Base-by-base conservation (phyloP, 2,329 filamentous ascomycete species). In the Endocalyx cinctus region DNA sequence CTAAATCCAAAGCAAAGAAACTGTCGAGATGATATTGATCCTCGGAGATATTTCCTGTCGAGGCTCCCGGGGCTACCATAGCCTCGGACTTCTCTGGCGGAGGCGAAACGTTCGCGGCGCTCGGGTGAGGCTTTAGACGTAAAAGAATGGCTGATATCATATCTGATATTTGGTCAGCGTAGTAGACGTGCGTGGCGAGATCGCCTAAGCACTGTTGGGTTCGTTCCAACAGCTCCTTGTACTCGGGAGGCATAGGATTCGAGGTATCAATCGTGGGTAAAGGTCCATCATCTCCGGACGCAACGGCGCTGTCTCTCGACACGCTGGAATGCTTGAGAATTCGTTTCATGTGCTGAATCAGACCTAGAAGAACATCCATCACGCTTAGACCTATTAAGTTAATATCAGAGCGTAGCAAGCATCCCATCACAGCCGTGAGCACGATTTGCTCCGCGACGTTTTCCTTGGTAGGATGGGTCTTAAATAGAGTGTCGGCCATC, bases 331-430 rank as follows among this genome's bases (percentile, higher is more conserved):
- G 70, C 50, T 87, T 84, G 11, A 95, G 71, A 7, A 94, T 67
- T 49, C 80, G 74, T 46, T 87, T 77, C 55, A 90, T 84, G 54
- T 94, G 87, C 44, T 87, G 82, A 43, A 96, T 77, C 11, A 98
- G 70, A 2, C 87, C 84, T 11, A 94, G 70, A 17, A 97, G 68
- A 13, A 97, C 82, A 57, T 98, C 92, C 81, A 97, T 97, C 33
- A 97, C 84, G 55, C 89, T 96, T 28, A 98, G 69, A 1, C 92
- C 92, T 41, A 98, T 96, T 54, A 97, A 72, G 59, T 96, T 97
- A 53, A 94, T 81, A 26, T 90, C 81, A 0, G 90, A 96, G 32
- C 84, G 82, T 29, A 98, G 68, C 8, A 97, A 70, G 42, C 84
- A 86, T 40, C 86, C 80, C 38, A 96, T 79, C 61, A 96, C 79